A percentile compares a stretch with the other conserved stretches of the same genome.
Conservation (phyloP, 2,329 filamentous ascomycete species). For the Penicillium rolfsii region DNA sequence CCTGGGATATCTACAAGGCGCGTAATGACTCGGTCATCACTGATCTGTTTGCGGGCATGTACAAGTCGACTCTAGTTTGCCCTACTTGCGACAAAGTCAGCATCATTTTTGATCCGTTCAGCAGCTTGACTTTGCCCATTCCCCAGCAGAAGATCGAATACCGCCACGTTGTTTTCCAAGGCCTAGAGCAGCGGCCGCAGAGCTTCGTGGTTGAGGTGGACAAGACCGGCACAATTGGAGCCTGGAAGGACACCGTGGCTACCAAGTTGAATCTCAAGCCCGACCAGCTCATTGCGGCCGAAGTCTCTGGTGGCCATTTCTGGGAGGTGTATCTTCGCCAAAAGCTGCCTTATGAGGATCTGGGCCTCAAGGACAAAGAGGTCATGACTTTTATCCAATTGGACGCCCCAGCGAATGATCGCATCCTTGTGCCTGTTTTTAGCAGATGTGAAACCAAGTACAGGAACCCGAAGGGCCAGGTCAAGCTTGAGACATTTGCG, state of each 20-base stretch:
- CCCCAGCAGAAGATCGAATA: conserved; percentile 84
- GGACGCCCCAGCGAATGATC: conserved; percentile 59
- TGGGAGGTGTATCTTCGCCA: conserved; percentile 82
- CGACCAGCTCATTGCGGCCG: conserved; percentile 72
- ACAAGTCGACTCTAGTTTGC: conserved; percentile 95
- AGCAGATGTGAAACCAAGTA: conserved; percentile 40
- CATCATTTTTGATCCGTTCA: conserved; percentile 98
- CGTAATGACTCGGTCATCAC: conserved; percentile 94
- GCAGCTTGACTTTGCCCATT: conserved; percentile 86
- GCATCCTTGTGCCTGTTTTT: conserved; percentile 54
- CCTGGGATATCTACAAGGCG: conserved; percentile 88
- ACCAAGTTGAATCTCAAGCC: conserved; percentile 56
- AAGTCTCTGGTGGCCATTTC: conserved; percentile 81
- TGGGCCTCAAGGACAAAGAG: conserved; percentile 64
- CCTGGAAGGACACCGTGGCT: conserved; percentile 56
- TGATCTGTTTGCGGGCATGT: conserved; percentile 95
- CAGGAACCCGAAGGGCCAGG: neutral
- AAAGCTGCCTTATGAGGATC: conserved; percentile 66
- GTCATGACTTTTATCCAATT: conserved; percentile 76
- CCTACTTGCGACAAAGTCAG: conserved; percentile 91
- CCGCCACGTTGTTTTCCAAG: conserved; percentile 75
- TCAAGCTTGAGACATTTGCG: conserved; percentile 43
- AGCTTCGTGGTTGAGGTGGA: conserved; percentile 76
- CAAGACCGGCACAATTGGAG: conserved; percentile 64
- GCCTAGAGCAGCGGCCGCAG: conserved; percentile 71